Base-by-base conservation (phyloP, 1,284 basidiomycete genomes). In the Xerocomus amazonicus region DNA sequence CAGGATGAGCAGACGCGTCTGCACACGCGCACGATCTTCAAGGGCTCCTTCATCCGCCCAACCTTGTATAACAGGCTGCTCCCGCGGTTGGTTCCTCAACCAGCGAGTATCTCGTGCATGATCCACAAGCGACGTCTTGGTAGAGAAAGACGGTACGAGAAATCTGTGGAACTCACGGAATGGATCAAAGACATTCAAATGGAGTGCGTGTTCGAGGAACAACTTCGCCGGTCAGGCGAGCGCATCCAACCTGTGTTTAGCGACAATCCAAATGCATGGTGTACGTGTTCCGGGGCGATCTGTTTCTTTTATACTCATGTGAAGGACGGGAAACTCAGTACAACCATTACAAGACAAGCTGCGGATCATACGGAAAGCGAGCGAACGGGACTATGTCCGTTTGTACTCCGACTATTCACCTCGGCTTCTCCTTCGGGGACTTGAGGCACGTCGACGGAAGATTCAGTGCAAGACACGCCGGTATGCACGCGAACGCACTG, bases 11-110 rank as follows among this genome's bases (percentile, higher is more conserved):
- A 75, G 53, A 58, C 74, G n/a, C 69, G 70, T 36, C 67, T 84
- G 44, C 72, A 70, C 33, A 75, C 71, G 29, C 75, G 80, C 1
- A 80, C 86, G 4, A 81, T 84, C 34, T 67, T 90, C 47, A 90
- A 87, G 1, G 87, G 89, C 4, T 76, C 73, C 5, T 78, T 81
- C 60, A 62, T 90, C 26, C 79, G 79, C 9, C 77, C 88, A 0
- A 76, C 83, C 0, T 45, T 78, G 7, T 81, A 70, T 67, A 81
- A 90, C 62, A 73, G 68, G 0, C 85, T 88, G 0, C 74, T 94
- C 7, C 90, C 90, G 0, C 79, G 88, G 0, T 68, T 94, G 57
- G 81, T 78, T 48, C 89, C 88, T 0, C 90, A 94, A 55, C 92
- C 92, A 0, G 54, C 69, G 3, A 71, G 76, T 13, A 76, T 92